Percentiles rank a stretch among this genome's conserved stretches.
Evolutionary conservation across 1,284 basidiomycete genomes (phyloP).

Genomic region (Ustilago tritici): DNA sequence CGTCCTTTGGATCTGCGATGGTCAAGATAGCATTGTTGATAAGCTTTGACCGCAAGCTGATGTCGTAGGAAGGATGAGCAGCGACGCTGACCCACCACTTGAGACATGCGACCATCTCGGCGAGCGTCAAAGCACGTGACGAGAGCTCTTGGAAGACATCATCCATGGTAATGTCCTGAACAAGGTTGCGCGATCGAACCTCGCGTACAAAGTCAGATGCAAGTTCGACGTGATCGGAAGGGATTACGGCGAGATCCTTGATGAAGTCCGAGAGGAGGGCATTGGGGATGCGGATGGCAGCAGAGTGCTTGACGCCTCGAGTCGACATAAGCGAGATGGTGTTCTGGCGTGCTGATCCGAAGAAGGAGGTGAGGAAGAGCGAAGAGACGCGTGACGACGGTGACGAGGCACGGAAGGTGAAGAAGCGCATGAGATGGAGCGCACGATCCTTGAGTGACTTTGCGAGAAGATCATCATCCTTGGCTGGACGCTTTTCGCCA

Average conservation of each 20-base stretch:
- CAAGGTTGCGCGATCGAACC: slow-evolving; percentile 77
- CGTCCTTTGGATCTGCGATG: slow-evolving; percentile 35
- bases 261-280: slow-evolving; percentile 81
- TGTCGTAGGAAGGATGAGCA: slow-evolving; percentile 68
- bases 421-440: slow-evolving; percentile 80
- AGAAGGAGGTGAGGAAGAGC: slow-evolving; percentile 85
- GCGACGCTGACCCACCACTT: slow-evolving; percentile 87
- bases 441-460: slow-evolving; percentile 72
- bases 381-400: slow-evolving; percentile 86
- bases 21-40: slow-evolving; percentile 59
- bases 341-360: slow-evolving; percentile 74
- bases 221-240: slow-evolving; percentile 77
- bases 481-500: slow-evolving; percentile 75
- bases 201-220: slow-evolving; percentile 78
- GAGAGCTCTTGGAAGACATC: slow-evolving; percentile 88
- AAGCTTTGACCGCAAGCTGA: slow-evolving; percentile 62
- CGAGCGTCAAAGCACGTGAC: slow-evolving; percentile 78
- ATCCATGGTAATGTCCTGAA: slow-evolving; percentile 84
- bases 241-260: slow-evolving; percentile 82
- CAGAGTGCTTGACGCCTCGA: slow-evolving; percentile 79
- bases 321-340: slow-evolving; percentile 84
- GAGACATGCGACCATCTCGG: slow-evolving; percentile 84
- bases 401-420: slow-evolving; percentile 76
- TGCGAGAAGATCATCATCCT: slow-evolving; percentile 70
- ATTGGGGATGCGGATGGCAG: slow-evolving; percentile 83